phyloP scores from a whole-genome alignment of 352 stramenopile species.

The Phytophthora europaea region DNA sequence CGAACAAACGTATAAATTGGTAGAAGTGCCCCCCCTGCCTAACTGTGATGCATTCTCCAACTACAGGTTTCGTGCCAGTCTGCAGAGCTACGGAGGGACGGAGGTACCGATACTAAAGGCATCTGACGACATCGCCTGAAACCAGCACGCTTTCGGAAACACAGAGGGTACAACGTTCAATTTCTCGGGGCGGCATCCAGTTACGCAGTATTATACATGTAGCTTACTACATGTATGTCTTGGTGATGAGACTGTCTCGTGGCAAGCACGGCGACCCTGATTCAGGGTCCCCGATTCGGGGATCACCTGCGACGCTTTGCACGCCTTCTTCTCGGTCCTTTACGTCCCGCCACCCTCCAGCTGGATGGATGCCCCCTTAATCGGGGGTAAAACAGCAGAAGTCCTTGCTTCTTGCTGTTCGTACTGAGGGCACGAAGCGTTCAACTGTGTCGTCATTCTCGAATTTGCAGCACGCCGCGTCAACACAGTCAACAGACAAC shows the following conservation, averaged over 20 bases:
- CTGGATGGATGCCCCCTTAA: conserved; percentile 17
- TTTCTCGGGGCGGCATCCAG: background rate
- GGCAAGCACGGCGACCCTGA: background rate
- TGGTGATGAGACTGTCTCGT: background rate
- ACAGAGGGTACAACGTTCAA: conserved; percentile 5
- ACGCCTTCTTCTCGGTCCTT: conserved; percentile 12
- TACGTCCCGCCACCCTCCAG: conserved; percentile 11
- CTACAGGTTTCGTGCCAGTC: too few species aligned
- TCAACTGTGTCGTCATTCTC: conserved; percentile 17
- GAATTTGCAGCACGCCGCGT: conserved; percentile 34
- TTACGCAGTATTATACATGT: background rate
- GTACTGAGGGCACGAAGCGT: background rate
- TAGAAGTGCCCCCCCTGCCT: too few species aligned
- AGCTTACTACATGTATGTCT: background rate
- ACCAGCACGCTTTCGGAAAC: conserved; percentile 3
- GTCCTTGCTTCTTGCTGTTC: conserved; percentile 11
- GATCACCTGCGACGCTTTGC: conserved; percentile 13
- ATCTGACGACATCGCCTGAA: background rate
- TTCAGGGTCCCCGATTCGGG: background rate
- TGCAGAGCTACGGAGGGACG: background rate
- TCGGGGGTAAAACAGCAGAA: background rate
- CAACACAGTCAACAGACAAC: conserved; percentile 1
- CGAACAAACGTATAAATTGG: too few species aligned
- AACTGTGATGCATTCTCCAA: too few species aligned
- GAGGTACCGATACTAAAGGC: background rate